Conservation (phyloP, 805 yeast genomes). For the Yamadazyma sp. region DNA sequence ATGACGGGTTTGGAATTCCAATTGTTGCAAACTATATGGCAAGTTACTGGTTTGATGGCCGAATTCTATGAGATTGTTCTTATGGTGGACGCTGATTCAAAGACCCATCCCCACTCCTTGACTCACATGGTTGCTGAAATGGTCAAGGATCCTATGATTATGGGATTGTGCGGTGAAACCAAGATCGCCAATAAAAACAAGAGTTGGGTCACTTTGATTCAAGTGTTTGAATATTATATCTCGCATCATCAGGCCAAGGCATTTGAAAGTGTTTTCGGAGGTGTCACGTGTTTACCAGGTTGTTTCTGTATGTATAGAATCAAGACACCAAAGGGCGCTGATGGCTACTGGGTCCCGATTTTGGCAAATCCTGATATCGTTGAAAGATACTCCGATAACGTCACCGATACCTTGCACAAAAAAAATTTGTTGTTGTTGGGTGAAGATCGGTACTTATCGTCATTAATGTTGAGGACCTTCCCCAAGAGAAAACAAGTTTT, state of each 20-base stretch:
- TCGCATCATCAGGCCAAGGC: slow-evolving; percentile 95
- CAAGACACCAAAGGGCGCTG: slow-evolving; percentile 77
- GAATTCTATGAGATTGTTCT: slow-evolving; percentile 77
- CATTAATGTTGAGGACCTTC: slow-evolving; percentile 83
- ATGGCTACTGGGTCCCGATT: slow-evolving; percentile 86
- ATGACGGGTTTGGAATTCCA: slow-evolving; percentile 90
- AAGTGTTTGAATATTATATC: slow-evolving; percentile 89
- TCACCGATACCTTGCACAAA: slow-evolving; percentile 76
- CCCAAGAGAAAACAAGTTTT: slow-evolving; percentile 87
- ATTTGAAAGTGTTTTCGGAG: slow-evolving; percentile 91
- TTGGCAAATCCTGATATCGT: slow-evolving; percentile 92
- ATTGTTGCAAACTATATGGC: slow-evolving; percentile 71
- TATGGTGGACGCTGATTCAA: slow-evolving; percentile 96
- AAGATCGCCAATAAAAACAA: slow-evolving; percentile 80
- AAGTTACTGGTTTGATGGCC: slow-evolving; percentile 81
- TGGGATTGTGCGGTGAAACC: slow-evolving; percentile 96
- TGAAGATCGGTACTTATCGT: slow-evolving; percentile 84
- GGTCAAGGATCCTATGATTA: slow-evolving; percentile 80
- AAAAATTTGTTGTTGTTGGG: slow-evolving; percentile 85
- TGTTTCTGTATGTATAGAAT: slow-evolving; percentile 92
- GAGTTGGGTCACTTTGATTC: slow-evolving; percentile 91
- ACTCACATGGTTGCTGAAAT: slow-evolving; percentile 89
- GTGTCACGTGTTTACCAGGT: slow-evolving; percentile 94
- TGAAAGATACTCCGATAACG: slow-evolving; percentile 86
- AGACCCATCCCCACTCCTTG: slow-evolving; percentile 80